Conservation (phyloP, 1,284 basidiomycete species). For the Porogramme epimiltina region DNA sequence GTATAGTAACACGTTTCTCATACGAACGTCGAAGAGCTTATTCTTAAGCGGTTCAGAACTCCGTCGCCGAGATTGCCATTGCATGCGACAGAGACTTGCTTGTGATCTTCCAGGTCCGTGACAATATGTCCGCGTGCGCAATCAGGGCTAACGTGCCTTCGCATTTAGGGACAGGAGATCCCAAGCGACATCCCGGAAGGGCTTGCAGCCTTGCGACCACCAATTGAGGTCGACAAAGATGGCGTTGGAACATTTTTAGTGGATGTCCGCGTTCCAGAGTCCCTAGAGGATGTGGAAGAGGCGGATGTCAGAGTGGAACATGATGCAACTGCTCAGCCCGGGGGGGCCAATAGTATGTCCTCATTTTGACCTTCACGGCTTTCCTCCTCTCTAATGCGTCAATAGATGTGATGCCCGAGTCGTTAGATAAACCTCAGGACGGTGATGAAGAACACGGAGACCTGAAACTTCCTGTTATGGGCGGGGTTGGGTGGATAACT, state of each 20-base stretch:
- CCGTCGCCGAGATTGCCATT: background rate
- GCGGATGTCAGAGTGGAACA: too few species aligned
- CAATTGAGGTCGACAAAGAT: background rate
- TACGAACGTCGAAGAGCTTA: background rate
- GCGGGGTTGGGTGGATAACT: too few species aligned
- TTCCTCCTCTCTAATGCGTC: too few species aligned
- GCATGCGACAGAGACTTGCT: conserved; percentile 1
- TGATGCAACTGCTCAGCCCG: too few species aligned
- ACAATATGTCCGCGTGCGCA: background rate
- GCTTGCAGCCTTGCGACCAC: background rate
- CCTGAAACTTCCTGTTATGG: too few species aligned
- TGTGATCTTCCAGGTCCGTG: background rate
- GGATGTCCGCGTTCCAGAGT: too few species aligned
- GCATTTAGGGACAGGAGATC: background rate
- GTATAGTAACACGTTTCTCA: background rate
- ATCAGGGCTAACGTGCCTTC: background rate
- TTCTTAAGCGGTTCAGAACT: background rate
- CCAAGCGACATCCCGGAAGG: background rate
- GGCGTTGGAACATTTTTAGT: background rate
- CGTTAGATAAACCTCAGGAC: too few species aligned
- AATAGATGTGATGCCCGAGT: too few species aligned
- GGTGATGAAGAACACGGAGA: too few species aligned
- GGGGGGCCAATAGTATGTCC: too few species aligned
- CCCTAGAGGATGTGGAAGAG: too few species aligned
- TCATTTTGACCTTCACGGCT: too few species aligned